phyloP scores from a whole-genome alignment of 768 basidiomycete species.

The Podaxis sp. region DNA sequence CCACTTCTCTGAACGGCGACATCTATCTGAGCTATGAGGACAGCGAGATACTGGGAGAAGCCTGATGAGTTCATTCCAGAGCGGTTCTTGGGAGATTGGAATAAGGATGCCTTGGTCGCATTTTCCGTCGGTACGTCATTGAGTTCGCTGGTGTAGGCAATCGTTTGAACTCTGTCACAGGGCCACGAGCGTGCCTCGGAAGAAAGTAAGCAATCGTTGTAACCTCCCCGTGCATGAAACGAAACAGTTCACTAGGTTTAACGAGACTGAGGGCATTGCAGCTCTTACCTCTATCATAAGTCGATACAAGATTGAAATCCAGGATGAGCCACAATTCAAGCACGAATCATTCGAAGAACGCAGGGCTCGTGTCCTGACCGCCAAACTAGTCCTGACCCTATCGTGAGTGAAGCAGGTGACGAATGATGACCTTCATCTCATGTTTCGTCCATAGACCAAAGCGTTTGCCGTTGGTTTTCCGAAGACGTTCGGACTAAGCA shows the following conservation, averaged over 20 bases:
- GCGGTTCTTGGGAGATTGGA: conserved; percentile 16
- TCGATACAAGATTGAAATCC: conserved; percentile 42
- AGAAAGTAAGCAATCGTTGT: conserved; percentile 26
- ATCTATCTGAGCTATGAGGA: neutral
- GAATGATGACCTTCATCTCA: neutral
- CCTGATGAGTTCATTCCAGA: conserved; percentile 37
- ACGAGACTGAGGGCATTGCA: conserved; percentile 49
- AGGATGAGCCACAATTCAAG: conserved; percentile 46
- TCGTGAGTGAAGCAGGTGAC: conserved; percentile 31
- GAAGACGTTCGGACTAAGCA: conserved; percentile 8
- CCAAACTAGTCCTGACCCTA: conserved; percentile 33
- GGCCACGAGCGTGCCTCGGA: conserved; percentile 42
- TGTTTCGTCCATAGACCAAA: conserved; percentile 16
- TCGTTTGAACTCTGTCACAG: conserved; percentile 13
- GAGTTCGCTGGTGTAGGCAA: neutral
- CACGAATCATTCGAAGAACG: conserved; percentile 42
- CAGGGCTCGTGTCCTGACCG: conserved; percentile 35
- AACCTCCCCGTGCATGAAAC: neutral
- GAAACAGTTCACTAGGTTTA: conserved; percentile 29
- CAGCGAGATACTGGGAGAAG: conserved; percentile 54
- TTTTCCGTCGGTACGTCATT: conserved; percentile 13
- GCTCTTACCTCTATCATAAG: conserved; percentile 45
- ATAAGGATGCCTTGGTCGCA: conserved; percentile 15
- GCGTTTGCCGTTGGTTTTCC: conserved; percentile 19
- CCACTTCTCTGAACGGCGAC: neutral